phyloP scores from a whole-genome alignment of 108 stramenopile species.

The Chaetoceros tenuissimus region DNA sequence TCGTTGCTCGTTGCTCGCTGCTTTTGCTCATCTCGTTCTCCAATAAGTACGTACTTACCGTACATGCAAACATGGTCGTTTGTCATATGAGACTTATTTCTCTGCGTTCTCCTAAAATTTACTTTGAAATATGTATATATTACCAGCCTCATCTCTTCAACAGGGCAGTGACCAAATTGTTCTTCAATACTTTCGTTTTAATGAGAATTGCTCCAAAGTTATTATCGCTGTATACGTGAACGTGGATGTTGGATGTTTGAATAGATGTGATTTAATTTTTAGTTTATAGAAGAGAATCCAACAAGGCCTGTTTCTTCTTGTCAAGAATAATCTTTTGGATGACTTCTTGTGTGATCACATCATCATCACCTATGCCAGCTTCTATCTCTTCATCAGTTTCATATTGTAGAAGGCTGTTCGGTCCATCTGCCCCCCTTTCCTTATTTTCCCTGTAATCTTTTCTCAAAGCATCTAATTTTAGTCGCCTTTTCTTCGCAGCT shows the following conservation, averaged over 20 bases:
- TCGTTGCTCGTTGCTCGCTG: too few relatives aligned
- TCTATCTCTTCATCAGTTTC: slow-evolving; percentile 7
- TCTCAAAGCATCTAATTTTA: slow-evolving; percentile 13
- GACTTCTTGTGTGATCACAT: slow-evolving; percentile 57
- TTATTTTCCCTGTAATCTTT: slow-evolving; percentile 16
- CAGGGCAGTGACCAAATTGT: too few relatives aligned
- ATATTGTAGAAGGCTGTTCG: neutral
- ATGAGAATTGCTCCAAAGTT: too few relatives aligned
- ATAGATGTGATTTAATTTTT: neutral
- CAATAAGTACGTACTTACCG: too few relatives aligned
- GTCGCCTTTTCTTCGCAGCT: slow-evolving; percentile 20
- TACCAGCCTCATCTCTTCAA: too few relatives aligned
- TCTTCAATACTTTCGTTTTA: too few relatives aligned
- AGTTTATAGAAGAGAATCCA: slow-evolving; percentile 12
- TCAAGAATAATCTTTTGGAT: slow-evolving; percentile 45
- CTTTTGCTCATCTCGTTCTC: too few relatives aligned
- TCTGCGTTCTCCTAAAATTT: too few relatives aligned
- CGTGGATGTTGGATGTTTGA: neutral
- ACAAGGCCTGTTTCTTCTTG: slow-evolving; percentile 69
- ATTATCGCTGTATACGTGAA: too few relatives aligned
- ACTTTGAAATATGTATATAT: too few relatives aligned
- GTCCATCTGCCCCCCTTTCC: slow-evolving; percentile 1
- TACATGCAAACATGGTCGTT: too few relatives aligned
- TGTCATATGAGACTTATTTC: too few relatives aligned
- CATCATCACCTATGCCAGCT: slow-evolving; percentile 26